These are phyloP conservation scores for Malus hybrid DNA, from an alignment of 331 rosid species.

Conservation along the genomic window DNA sequence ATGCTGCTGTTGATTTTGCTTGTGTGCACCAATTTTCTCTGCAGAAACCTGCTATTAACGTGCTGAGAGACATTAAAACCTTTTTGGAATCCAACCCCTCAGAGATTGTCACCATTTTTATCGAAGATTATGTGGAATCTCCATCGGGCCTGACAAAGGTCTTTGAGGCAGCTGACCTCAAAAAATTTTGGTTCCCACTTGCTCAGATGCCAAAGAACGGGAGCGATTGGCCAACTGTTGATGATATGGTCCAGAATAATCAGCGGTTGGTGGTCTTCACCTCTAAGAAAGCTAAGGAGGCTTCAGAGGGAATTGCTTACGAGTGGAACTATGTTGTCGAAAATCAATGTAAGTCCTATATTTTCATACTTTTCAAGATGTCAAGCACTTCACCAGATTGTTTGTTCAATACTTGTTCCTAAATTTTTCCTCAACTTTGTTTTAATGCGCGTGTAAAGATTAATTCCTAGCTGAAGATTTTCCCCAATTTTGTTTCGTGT, in stretches of 20 bases:
- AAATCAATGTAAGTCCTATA: slow-evolving; percentile 63
- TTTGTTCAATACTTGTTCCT: background rate
- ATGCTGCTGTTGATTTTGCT: background rate
- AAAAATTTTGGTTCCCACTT: slow-evolving; percentile 51
- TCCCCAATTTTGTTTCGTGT: background rate
- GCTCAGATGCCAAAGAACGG: slow-evolving; percentile 72
- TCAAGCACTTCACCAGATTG: background rate
- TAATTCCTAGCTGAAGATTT: background rate
- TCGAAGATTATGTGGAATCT: slow-evolving; percentile 80
- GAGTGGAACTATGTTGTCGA: slow-evolving; percentile 76
- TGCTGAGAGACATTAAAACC: slow-evolving; percentile 43
- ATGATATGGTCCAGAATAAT: slow-evolving; percentile 70
- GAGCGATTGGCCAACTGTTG: slow-evolving; percentile 71
- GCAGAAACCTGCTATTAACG: slow-evolving; percentile 76
- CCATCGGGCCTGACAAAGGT: slow-evolving; percentile 59
- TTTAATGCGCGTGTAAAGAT: background rate
- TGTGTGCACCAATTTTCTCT: slow-evolving; percentile 3
- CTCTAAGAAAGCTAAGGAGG: slow-evolving; percentile 62
- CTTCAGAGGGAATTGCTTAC: slow-evolving; percentile 75
- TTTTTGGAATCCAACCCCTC: slow-evolving; percentile 64
- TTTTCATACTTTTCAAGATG: background rate
- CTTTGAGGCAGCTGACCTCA: slow-evolving; percentile 53
- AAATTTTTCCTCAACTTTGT: background rate
- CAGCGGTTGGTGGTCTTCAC: slow-evolving; percentile 78
- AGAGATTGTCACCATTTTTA: slow-evolving; percentile 79